phyloP scores from a whole-genome alignment of 305 asterid genomes.

The Fraxinus greggii region DNA sequence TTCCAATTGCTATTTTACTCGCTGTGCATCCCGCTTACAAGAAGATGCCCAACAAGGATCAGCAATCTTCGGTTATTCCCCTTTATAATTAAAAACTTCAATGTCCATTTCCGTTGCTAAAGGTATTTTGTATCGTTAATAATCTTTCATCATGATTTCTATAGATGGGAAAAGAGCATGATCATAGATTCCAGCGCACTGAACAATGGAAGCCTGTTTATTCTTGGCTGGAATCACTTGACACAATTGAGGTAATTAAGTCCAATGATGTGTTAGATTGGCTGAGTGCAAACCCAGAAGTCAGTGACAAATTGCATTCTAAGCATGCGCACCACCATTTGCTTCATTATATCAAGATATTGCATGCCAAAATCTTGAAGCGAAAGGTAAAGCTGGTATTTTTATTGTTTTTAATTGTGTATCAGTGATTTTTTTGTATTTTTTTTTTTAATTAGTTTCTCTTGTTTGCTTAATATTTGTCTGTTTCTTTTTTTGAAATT shows the following conservation, averaged over 20 bases:
- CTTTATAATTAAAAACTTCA: neutral
- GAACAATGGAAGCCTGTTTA: conserved; percentile 7
- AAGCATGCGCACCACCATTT: conserved; percentile 1
- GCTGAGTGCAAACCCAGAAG: neutral
- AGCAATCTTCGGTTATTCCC: neutral
- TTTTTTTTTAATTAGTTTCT: neutral
- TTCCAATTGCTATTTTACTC: neutral
- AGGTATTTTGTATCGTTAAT: neutral
- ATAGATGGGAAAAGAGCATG: neutral
- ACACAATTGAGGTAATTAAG: neutral
- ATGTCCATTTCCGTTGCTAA: neutral
- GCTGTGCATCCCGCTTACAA: neutral
- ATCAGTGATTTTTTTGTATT: neutral
- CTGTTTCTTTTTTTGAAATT: neutral
- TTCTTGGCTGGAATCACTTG: conserved; percentile 2
- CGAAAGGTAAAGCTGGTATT: neutral
- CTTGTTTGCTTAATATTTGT: neutral
- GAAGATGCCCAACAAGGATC: neutral
- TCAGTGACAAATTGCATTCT: neutral
- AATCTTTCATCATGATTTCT: neutral
- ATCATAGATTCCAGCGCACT: conserved; percentile 10
- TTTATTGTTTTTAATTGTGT: neutral
- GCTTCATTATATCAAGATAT: neutral
- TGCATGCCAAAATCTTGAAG: conserved; percentile 2
- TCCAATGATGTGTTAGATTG: neutral